Evolutionary conservation across 2,329 filamentous ascomycete species (phyloP), one percentile per base, ranked within the genome.

Genomic region (Phialemoniopsis sp.): DNA sequence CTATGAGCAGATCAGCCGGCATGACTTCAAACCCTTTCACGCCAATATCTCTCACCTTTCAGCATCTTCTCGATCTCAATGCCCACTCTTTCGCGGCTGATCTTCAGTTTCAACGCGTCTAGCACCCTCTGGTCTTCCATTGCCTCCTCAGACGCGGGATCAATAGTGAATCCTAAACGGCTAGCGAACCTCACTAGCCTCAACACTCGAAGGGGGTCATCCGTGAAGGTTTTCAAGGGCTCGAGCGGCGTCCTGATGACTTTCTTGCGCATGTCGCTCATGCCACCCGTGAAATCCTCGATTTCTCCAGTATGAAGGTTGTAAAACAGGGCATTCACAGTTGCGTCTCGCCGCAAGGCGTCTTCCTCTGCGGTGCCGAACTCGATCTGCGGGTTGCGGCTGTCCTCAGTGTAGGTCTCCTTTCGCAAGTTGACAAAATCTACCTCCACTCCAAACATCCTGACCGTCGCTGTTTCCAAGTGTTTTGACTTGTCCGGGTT

Each of bases 401-500:
- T 95, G 43, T 93, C 81, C n/a, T 88, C 83, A 1, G 82, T 77
- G 52, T 97, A 97, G 1, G 85, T 90, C 65, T 97, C 93, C 57
- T 89, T 94, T 34, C 91, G 78, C 34, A 97, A 69, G 58, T 97
- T 98, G 51, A 98, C 93, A 55, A 98, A 82, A 58, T 98, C 91
- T 35, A 96, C 77, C 55, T 97, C 91, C 36, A 94, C 73, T 1
- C 86, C 89, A 54, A 95, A 82, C 42, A 97, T 81, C 48, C 76
- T 85, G 17, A 87, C 89, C 9, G 89, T 95, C 36, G 89, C 87
- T 0, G 91, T 97, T 63, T 95, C 91, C 13, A 97, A 76, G 57
- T 97, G 88, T 65, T 97, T 97, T 15, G 89, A 95, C 66, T 95
- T 96, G 54, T 96, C 89, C 1, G 90, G 91, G 58, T 97, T 97